Evolutionary conservation across 768 basidiomycete genomes (phyloP), one percentile per base, ranked within the genome.

Genomic region (Flagelloscypha sp.): DNA sequence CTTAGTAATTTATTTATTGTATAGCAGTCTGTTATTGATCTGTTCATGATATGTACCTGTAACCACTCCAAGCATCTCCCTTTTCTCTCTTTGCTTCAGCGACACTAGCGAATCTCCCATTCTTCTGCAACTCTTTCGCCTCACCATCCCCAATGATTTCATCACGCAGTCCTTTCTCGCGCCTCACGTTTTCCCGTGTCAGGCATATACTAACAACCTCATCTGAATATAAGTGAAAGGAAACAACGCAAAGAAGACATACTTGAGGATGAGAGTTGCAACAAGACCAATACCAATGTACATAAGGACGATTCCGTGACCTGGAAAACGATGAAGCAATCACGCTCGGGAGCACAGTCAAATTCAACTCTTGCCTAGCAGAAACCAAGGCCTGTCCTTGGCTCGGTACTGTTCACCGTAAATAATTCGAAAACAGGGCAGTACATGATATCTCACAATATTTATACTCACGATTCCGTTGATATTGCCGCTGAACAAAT

Each of bases 381-480:
- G 68, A 52, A 79, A 87, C 74, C 79, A 79, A 7, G 83, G 84
- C 41, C 61, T 61, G 50, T 84, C 78, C 30, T 52, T 54, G 3
- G 69, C 70, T 21, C 81, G 80, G 49, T 86, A 85, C 66, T 77
- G 34, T n/a, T n/a, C n/a, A n/a, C n/a, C n/a, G n/a, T n/a, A n/a
- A n/a, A n/a, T n/a, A n/a, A n/a, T n/a, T n/a, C n/a, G n/a, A n/a
- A n/a, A n/a, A n/a, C n/a, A n/a, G n/a, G n/a, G n/a, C n/a, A n/a
- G n/a, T n/a, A n/a, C n/a, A n/a, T n/a, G 28, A 13, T 24, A 68
- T n/a, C 77, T 45, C 55, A 78, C 77, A 23, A 86, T 72, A 46
- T 84, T 84, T 12, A 79, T 81, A 48, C 74, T 76, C 27, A 86
- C 74, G n/a, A 78, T 79, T 13, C 81, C 82, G 48, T 83, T 81